Conservation (phyloP, 202 grass and related monocot genomes). For the Setaria italica region DNA sequence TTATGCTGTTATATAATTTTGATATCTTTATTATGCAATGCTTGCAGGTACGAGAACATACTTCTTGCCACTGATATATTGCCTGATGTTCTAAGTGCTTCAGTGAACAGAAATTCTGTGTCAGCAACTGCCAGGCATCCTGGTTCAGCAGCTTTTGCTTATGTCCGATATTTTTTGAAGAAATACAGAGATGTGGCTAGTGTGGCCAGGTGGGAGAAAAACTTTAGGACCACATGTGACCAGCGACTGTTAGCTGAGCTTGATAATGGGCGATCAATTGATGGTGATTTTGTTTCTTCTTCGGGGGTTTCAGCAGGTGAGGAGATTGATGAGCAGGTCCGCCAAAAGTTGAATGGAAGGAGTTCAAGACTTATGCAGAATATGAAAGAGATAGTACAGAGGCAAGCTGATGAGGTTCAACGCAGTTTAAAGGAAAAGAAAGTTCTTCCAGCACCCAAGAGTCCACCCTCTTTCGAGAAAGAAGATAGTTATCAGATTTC, state of each 20-base stretch:
- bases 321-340: slow-evolving; percentile 84
- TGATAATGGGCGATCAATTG: slow-evolving; percentile 78
- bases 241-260: slow-evolving; percentile 92
- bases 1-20: slow-evolving; percentile 31
- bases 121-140: slow-evolving; percentile 63
- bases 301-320: slow-evolving; percentile 63
- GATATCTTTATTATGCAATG: slow-evolving; percentile 26
- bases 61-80: slow-evolving; percentile 80
- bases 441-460: slow-evolving; percentile 63
- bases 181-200: slow-evolving; percentile 87
- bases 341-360: slow-evolving; percentile 83
- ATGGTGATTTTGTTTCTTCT: slow-evolving; percentile 77
- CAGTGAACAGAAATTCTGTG: slow-evolving; percentile 62
- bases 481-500: slow-evolving; percentile 89
- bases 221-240: slow-evolving; percentile 75
- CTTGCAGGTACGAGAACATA: slow-evolving; percentile 86
- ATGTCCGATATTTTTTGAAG: slow-evolving; percentile 84
- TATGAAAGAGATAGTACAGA: slow-evolving; percentile 95
- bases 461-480: slow-evolving; percentile 63
- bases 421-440: slow-evolving; percentile 88
- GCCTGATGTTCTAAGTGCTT: slow-evolving; percentile 82
- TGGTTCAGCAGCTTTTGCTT: slow-evolving; percentile 71
- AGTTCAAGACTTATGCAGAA: slow-evolving; percentile 67
- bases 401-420: slow-evolving; percentile 68
- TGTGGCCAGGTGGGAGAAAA: slow-evolving; percentile 90